These are phyloP conservation scores for Candida anglica DNA, from an alignment of 805 yeast genomes.

Conservation along the genomic window DNA sequence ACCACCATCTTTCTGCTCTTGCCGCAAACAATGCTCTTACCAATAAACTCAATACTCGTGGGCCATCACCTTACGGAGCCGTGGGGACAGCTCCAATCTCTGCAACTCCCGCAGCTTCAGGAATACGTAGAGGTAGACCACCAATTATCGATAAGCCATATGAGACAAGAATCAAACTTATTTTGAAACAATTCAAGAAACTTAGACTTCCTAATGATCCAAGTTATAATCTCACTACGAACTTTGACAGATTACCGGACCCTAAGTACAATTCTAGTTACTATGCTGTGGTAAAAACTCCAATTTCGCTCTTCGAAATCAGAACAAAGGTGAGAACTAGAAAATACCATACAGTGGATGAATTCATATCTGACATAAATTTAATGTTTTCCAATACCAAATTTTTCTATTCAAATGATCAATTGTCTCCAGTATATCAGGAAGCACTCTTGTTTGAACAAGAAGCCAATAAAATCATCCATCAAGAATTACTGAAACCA, in stretches of 20 bases:
- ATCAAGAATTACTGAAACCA: constrained; percentile 73
- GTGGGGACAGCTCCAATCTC: neutral
- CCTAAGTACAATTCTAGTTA: constrained; percentile 50
- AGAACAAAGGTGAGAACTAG: constrained; percentile 82
- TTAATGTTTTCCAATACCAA: constrained; percentile 73
- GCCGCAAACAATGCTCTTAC: neutral
- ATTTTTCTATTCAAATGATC: constrained; percentile 48
- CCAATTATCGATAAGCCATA: constrained; percentile 89
- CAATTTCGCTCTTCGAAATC: constrained; percentile 68
- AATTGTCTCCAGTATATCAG: constrained; percentile 35
- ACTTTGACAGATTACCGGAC: constrained; percentile 83
- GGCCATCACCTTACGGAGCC: constrained; percentile 3
- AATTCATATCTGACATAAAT: constrained; percentile 72
- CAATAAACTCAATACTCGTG: neutral
- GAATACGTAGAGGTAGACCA: constrained; percentile 82
- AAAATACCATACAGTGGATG: constrained; percentile 71
- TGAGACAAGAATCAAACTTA: constrained; percentile 86
- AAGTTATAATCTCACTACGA: constrained; percentile 48
- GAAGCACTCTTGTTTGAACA: constrained; percentile 64
- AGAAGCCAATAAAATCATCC: constrained; percentile 52
- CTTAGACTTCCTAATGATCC: constrained; percentile 50
- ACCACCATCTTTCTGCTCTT: neutral
- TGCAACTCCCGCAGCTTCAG: constrained; percentile 26
- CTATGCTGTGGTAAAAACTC: constrained; percentile 50
- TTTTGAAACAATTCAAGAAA: constrained; percentile 76